Evolutionary conservation across 1,139 yeast species (phyloP).

Genomic region (Geotrichum carabidarum): DNA sequence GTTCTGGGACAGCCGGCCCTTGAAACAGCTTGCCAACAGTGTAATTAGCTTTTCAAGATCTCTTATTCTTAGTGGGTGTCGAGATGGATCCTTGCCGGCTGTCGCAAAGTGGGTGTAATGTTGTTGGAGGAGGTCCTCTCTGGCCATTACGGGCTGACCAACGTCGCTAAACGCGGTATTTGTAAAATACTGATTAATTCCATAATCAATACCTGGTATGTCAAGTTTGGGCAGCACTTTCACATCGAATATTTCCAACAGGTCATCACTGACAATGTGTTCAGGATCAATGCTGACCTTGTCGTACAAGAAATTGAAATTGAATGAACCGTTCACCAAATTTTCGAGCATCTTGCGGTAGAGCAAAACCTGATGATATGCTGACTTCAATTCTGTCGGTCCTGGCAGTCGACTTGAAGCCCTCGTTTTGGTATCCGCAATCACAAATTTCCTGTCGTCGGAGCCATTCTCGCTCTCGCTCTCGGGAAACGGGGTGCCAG

Average conservation of each 20-base stretch:
- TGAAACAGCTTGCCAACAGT: neutral
- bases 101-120: no score
- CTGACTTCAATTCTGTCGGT: conserved; percentile 29
- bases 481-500: neutral
- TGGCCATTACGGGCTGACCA: no score
- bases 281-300: neutral
- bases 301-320: neutral
- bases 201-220: neutral
- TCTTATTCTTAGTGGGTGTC: neutral
- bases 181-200: no score
- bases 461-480: neutral
- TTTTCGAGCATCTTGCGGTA: conserved; percentile 29
- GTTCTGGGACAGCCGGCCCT: neutral
- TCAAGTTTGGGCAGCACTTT: neutral
- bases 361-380: conserved; percentile 35
- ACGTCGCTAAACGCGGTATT: no score
- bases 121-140: no score
- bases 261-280: neutral
- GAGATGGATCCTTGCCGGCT: no score
- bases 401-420: conserved; percentile 21
- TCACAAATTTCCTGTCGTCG: conserved; percentile 17
- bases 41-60: conserved; percentile 2
- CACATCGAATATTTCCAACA: neutral
- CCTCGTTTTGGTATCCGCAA: conserved; percentile 36
- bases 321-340: conserved; percentile 17